Percentiles rank a stretch among this genome's conserved stretches.
Evolutionary conservation across 805 yeast species (phyloP).

Genomic region (Metschnikowia henanensis): DNA sequence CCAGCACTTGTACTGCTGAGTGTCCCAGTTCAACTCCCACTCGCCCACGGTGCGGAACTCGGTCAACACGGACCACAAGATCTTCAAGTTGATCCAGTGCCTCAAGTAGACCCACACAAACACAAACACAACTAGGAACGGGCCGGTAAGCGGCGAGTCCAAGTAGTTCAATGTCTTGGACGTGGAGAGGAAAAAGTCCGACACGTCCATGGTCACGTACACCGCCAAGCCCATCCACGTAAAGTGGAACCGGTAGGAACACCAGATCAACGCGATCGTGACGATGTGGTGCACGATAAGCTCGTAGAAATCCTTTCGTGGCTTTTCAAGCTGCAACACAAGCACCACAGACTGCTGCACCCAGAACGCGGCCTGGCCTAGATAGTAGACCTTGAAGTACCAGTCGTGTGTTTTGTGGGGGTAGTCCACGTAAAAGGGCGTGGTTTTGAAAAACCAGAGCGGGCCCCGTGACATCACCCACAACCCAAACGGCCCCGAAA

Average conservation of each 20-base stretch:
- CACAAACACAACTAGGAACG: constrained; percentile 69
- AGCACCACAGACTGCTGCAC: constrained; percentile 90
- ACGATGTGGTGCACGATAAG: constrained; percentile 91
- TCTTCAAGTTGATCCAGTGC: constrained; percentile 78
- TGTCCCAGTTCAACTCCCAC: constrained; percentile 75
- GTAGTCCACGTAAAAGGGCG: constrained; percentile 72
- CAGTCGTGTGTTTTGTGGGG: constrained; percentile 80
- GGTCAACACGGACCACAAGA: constrained; percentile 82
- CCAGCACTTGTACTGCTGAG: constrained; percentile 96
- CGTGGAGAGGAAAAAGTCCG: constrained; percentile 82
- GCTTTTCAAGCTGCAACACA: constrained; percentile 84
- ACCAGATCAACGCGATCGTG: constrained; percentile 83
- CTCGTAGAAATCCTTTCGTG: constrained; percentile 91
- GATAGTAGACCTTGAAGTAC: constrained; percentile 75
- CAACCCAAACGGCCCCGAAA: constrained; percentile 83
- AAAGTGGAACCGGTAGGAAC: constrained; percentile 91
- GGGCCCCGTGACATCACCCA: constrained; percentile 82
- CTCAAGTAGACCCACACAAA: constrained; percentile 83
- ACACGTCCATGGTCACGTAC: constrained; percentile 93
- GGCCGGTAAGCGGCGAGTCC: constrained; percentile 61
- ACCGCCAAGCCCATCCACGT: constrained; percentile 93
- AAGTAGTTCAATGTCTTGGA: constrained; percentile 89
- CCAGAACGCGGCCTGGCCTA: constrained; percentile 97
- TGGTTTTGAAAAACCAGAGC: constrained; percentile 87
- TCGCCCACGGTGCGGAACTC: constrained; percentile 87